A percentile compares a stretch with the other conserved stretches of the same genome.
phyloP scores from a whole-genome alignment of 1,284 basidiomycete genomes.

The Moesziomyces antarcticus region DNA sequence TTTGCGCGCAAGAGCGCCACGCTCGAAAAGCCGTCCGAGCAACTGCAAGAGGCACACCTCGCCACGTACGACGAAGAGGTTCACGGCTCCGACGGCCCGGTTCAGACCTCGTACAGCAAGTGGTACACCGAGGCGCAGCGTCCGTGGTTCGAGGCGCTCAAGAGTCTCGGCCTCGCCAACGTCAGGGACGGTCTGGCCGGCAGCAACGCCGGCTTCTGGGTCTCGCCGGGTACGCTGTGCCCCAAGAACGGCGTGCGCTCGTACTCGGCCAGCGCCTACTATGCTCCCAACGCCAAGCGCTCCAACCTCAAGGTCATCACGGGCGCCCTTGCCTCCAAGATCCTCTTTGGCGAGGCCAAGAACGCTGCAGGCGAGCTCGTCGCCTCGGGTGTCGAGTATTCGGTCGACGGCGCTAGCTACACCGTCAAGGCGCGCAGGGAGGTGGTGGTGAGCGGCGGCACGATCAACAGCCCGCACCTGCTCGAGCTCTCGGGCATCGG shows the following conservation, averaged over 20 bases:
- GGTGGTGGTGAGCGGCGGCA: slow-evolving; percentile 71
- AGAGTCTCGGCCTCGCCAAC: slow-evolving; percentile 44
- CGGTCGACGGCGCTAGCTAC: slow-evolving; percentile 49
- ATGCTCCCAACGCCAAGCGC: slow-evolving; percentile 38
- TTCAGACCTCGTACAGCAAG: slow-evolving; percentile 47
- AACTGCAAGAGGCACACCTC: slow-evolving; percentile 49
- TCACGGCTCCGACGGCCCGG: slow-evolving; percentile 46
- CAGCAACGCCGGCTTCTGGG: slow-evolving; percentile 54
- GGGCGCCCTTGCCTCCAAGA: slow-evolving; percentile 47
- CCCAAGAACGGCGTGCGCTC: slow-evolving; percentile 40
- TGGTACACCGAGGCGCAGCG: slow-evolving; percentile 57
- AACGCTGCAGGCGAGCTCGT: slow-evolving; percentile 21
- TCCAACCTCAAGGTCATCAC: slow-evolving; percentile 53
- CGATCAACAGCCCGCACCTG: slow-evolving; percentile 68
- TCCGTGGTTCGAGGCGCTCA: slow-evolving; percentile 51
- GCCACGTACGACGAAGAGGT: slow-evolving; percentile 41
- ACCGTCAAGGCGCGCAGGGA: slow-evolving; percentile 68
- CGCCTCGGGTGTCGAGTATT: slow-evolving; percentile 64
- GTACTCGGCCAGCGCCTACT: slow-evolving; percentile 52
- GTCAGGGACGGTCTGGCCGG: slow-evolving; percentile 40
- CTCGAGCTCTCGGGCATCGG: slow-evolving; percentile 58
- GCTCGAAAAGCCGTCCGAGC: slow-evolving; percentile 27
- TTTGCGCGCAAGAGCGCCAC: slow-evolving; percentile 40
- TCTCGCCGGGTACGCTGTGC: slow-evolving; percentile 41
- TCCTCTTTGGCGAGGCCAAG: slow-evolving; percentile 28